These are phyloP conservation scores for Epichloe festucae DNA, from an alignment of 2,329 filamentous ascomycete genomes.

Conservation along the genomic window DNA sequence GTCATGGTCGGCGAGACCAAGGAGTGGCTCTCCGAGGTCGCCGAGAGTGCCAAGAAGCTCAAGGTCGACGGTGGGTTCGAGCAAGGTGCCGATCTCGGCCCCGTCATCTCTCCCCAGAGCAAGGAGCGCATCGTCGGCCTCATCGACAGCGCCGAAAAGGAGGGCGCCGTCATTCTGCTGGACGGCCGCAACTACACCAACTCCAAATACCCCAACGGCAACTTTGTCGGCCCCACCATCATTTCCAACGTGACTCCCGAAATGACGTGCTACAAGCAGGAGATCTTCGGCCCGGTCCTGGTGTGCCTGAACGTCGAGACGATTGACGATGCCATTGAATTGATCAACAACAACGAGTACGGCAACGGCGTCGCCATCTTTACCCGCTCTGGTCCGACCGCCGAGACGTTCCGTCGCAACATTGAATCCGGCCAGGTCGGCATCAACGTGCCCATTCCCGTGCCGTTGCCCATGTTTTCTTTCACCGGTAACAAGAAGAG, in stretches of 20 bases:
- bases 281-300: slow-evolving; percentile 76
- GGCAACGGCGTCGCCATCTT: slow-evolving; percentile 81
- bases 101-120: slow-evolving; percentile 68
- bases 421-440: slow-evolving; percentile 80
- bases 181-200: slow-evolving; percentile 67
- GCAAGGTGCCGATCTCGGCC: slow-evolving; percentile 64
- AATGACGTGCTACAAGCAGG: slow-evolving; percentile 76
- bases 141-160: slow-evolving; percentile 63
- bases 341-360: slow-evolving; percentile 80
- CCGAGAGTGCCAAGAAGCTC: slow-evolving; percentile 59
- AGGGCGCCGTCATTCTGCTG: slow-evolving; percentile 71
- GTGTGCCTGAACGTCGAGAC: slow-evolving; percentile 69
- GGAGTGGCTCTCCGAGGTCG: slow-evolving; percentile 68
- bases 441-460: slow-evolving; percentile 71
- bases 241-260: slow-evolving; percentile 67
- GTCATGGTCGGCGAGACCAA: slow-evolving; percentile 79
- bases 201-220: slow-evolving; percentile 69
- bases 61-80: slow-evolving; percentile 74
- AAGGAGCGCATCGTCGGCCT: slow-evolving; percentile 66
- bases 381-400: slow-evolving; percentile 64
- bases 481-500: slow-evolving; percentile 78
- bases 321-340: slow-evolving; percentile 64
- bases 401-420: slow-evolving; percentile 63
- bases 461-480: slow-evolving; percentile 58
- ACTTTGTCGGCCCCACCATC: slow-evolving; percentile 75